Percentiles rank a stretch among this genome's conserved stretches.
Evolutionary conservation across 2,329 filamentous ascomycete genomes (phyloP).

Genomic region (Diaporthe humulicola): DNA sequence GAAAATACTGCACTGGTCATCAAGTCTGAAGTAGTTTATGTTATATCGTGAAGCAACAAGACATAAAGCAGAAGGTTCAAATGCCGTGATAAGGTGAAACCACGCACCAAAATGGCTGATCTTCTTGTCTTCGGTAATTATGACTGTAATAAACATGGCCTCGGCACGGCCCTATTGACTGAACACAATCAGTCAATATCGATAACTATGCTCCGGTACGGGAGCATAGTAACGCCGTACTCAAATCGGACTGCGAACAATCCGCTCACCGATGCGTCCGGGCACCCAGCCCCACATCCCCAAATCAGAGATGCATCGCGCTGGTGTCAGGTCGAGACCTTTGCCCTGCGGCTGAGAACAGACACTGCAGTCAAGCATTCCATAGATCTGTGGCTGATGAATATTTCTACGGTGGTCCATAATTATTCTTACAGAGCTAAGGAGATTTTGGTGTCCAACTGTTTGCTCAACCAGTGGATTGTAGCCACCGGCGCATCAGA

Average conservation of each 20-base stretch:
- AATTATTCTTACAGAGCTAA: too few species aligned
- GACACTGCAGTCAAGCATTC: not conserved
- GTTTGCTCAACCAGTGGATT: not conserved
- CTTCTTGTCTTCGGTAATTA: not conserved
- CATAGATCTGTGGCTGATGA: too few species aligned
- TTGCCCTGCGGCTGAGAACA: not conserved
- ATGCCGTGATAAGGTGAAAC: not conserved
- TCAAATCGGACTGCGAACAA: not conserved
- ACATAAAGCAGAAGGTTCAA: not conserved
- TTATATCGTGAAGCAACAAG: not conserved
- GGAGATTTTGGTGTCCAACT: too few species aligned
- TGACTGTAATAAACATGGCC: not conserved
- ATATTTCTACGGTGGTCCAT: too few species aligned
- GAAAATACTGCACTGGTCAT: not conserved
- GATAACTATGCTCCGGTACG: not conserved
- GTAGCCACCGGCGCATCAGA: not conserved
- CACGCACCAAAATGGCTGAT: not conserved
- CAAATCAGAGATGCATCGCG: not conserved
- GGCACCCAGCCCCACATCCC: not conserved
- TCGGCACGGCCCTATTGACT: not conserved
- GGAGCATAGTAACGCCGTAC: not conserved
- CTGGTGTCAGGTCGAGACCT: not conserved
- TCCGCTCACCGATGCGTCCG: not conserved
- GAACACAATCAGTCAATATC: not conserved
- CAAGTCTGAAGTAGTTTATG: not conserved